phyloP scores from a whole-genome alignment of 2,329 filamentous ascomycete species.

The Aspergillus aculeatus region DNA sequence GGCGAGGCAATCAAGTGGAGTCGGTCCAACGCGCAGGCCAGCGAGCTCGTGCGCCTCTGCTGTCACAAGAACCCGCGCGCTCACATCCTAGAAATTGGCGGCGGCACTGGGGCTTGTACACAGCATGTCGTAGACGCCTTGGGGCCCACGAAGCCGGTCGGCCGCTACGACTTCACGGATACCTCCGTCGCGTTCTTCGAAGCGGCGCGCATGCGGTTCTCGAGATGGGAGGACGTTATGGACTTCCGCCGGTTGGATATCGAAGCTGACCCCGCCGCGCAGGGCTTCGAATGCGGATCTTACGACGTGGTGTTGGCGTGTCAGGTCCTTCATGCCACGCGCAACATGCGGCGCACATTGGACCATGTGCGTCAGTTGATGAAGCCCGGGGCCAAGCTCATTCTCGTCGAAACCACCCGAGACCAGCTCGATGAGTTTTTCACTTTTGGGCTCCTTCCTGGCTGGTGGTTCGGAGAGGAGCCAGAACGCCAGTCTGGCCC shows the following conservation, averaged over 20 bases:
- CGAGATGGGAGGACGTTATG: not conserved
- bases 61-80: too few species aligned
- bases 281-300: conserved; percentile 12
- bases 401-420: conserved; percentile 6
- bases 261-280: conserved; percentile 6
- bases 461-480: conserved; percentile 10
- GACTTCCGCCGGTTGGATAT: conserved; percentile 13
- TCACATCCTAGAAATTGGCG: too few species aligned
- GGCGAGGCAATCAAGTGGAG: too few species aligned
- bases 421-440: conserved; percentile 1
- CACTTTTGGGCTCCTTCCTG: conserved; percentile 8
- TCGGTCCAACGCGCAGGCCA: too few species aligned
- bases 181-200: conserved; percentile 5
- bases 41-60: too few species aligned
- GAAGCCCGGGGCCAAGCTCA: conserved; percentile 11
- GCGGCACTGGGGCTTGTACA: too few species aligned
- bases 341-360: not conserved
- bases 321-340: conserved; percentile 9
- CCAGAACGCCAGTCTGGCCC: too few species aligned
- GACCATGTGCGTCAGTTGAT: conserved; percentile 8
- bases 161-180: conserved; percentile 9
- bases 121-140: too few species aligned
- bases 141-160: too few species aligned
- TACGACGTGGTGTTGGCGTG: conserved; percentile 17
- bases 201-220: conserved; percentile 4